phyloP scores from a whole-genome alignment of 2,329 filamentous ascomycete genomes.

The Paraphaeosphaeria minitans region DNA sequence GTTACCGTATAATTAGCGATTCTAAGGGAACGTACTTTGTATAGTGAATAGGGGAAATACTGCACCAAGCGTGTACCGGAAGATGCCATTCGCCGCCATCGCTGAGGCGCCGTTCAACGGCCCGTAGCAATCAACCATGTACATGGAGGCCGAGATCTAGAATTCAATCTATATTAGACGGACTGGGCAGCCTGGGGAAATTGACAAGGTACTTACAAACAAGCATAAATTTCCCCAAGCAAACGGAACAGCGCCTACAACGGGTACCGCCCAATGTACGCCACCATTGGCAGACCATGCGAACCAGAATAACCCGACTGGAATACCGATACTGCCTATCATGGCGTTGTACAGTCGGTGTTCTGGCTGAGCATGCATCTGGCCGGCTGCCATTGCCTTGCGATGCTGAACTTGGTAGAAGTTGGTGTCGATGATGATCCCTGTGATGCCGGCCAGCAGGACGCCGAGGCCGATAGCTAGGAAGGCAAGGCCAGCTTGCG shows the following conservation, averaged over 20 bases:
- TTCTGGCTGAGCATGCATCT: slow-evolving; percentile 55
- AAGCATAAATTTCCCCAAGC: slow-evolving; percentile 65
- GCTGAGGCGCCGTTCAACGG: slow-evolving; percentile 42
- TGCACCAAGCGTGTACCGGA: slow-evolving; percentile 45
- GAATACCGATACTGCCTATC: slow-evolving; percentile 61
- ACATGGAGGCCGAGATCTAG: slow-evolving; percentile 35
- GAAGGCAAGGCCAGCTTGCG: slow-evolving; percentile 41
- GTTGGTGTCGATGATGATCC: slow-evolving; percentile 42
- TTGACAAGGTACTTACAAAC: slow-evolving; percentile 53
- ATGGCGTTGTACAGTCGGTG: slow-evolving; percentile 64
- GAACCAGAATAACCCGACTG: slow-evolving; percentile 64
- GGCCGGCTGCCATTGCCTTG: slow-evolving; percentile 32
- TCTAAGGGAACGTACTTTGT: slow-evolving; percentile 32
- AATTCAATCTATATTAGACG: too few relatives aligned
- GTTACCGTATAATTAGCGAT: slow-evolving; percentile 4
- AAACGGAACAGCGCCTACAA: slow-evolving; percentile 60
- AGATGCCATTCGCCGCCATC: slow-evolving; percentile 47
- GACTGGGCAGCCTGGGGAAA: too few relatives aligned
- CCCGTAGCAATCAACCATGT: slow-evolving; percentile 41
- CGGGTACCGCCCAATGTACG: slow-evolving; percentile 58
- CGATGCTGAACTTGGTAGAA: slow-evolving; percentile 45
- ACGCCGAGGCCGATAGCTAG: slow-evolving; percentile 42
- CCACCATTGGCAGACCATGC: slow-evolving; percentile 59
- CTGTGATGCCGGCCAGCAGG: slow-evolving; percentile 31
- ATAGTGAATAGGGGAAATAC: slow-evolving; percentile 46